Evolutionary conservation across 371 early-diverging fungal species (phyloP).

Genomic region (Thermomucor indicae-seudaticae): DNA sequence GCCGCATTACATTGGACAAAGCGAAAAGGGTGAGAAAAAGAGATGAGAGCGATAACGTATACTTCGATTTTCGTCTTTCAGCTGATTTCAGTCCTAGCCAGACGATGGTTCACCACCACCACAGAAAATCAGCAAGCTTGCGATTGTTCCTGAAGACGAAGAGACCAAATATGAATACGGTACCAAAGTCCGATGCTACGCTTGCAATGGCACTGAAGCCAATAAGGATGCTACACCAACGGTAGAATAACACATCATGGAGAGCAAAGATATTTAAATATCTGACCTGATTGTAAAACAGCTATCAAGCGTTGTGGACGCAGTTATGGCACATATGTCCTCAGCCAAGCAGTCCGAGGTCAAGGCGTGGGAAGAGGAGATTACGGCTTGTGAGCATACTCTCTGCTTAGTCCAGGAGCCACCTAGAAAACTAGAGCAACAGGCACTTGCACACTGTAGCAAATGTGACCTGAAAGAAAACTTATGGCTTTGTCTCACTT

Average conservation of each 20-base stretch:
- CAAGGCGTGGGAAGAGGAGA: conserved; percentile 91
- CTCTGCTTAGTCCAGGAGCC: conserved; percentile 61
- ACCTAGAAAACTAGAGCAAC: conserved; percentile 43
- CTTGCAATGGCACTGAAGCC: conserved; percentile 52
- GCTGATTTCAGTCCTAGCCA: conserved; percentile 4
- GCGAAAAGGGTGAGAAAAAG: conserved; percentile 26
- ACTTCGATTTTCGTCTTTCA: no score
- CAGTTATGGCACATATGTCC: conserved; percentile 71
- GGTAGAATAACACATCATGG: conserved; percentile 9
- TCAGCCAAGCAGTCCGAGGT: conserved; percentile 84
- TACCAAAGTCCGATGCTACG: conserved; percentile 66
- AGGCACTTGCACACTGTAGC: conserved; percentile 71
- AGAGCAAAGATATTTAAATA: background rate
- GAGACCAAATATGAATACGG: conserved; percentile 68
- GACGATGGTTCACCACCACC: conserved; percentile 58
- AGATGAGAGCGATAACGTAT: no score
- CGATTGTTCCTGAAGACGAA: conserved; percentile 72
- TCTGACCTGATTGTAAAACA: background rate
- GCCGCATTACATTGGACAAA: conserved; percentile 49
- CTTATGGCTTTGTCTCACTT: conserved; percentile 77
- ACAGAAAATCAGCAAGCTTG: conserved; percentile 86
- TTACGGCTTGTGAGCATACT: conserved; percentile 80
- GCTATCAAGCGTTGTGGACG: conserved; percentile 45
- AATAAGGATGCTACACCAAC: conserved; percentile 22
- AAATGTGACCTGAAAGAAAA: conserved; percentile 87